Evolutionary conservation across 805 yeast genomes (phyloP).

Genomic region (Saccharomyces eubayanus): DNA sequence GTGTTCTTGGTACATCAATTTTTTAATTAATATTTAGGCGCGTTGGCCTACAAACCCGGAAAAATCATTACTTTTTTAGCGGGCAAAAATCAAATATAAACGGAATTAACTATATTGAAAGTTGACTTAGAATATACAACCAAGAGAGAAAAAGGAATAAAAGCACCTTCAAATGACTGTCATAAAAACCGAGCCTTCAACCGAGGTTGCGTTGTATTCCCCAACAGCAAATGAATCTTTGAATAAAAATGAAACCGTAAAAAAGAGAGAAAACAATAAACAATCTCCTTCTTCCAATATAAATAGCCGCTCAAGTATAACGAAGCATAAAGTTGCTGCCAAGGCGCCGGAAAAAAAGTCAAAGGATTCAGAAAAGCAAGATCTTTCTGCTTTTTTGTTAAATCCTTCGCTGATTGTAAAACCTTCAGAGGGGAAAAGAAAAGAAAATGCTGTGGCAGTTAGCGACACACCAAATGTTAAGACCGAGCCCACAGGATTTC

Average conservation of each 20-base stretch:
- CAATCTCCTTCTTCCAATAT: neutral
- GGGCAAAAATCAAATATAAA: neutral
- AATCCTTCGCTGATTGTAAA: neutral
- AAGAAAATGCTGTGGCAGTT: neutral
- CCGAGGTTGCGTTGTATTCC: neutral
- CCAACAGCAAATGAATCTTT: neutral
- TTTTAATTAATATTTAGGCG: too few species aligned
- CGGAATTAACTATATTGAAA: neutral
- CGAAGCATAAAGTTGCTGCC: neutral
- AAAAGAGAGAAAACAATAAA: neutral
- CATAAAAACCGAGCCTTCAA: slow-evolving; percentile 1
- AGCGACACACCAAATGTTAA: neutral
- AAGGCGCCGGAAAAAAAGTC: neutral
- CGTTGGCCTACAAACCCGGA: neutral
- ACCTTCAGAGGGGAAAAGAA: neutral
- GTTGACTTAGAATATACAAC: neutral
- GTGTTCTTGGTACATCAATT: too few species aligned
- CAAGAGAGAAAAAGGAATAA: neutral
- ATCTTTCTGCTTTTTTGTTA: neutral
- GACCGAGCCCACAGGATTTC: neutral
- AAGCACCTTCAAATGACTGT: neutral
- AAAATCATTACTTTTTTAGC: neutral
- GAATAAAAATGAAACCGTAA: neutral
- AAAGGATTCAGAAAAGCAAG: neutral
- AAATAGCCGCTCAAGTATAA: slow-evolving; percentile 1